Percentiles rank a stretch among this genome's conserved stretches.
Evolutionary conservation across 73 alveolate genomes (phyloP).

Genomic region (Breviolum minutum): DNA sequence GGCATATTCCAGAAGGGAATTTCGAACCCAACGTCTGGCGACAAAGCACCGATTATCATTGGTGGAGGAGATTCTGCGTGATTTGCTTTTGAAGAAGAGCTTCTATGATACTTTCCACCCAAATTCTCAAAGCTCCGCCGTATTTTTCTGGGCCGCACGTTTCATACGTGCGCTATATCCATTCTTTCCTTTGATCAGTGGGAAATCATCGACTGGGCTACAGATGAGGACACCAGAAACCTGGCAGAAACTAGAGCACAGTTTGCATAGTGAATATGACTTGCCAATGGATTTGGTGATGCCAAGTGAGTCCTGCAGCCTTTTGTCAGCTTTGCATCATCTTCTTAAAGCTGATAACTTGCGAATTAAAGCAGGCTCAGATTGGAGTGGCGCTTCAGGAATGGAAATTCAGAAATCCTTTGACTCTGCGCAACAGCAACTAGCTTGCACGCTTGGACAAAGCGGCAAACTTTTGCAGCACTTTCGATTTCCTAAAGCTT

Average conservation of each 20-base stretch:
- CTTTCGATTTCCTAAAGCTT: neutral
- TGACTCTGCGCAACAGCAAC: constrained; percentile 34
- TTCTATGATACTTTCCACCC: neutral
- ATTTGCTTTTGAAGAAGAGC: neutral
- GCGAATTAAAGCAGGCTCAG: constrained; percentile 39
- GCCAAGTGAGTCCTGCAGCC: constrained; percentile 9
- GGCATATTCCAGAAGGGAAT: neutral
- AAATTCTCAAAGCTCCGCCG: neutral
- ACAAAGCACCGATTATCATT: neutral
- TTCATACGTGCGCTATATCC: neutral
- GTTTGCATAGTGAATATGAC: neutral
- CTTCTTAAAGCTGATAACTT: neutral
- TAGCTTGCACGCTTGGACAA: neutral
- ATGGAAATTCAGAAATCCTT: neutral
- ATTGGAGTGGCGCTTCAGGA: constrained; percentile 48
- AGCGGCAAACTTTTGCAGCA: constrained; percentile 42
- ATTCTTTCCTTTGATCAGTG: neutral
- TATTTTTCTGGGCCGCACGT: constrained; percentile 10
- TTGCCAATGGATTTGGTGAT: neutral
- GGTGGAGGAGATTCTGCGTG: constrained; percentile 5
- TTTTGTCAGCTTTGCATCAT: neutral
- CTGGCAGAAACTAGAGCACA: neutral
- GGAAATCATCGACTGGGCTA: neutral
- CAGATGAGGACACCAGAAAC: neutral
- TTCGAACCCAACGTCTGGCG: neutral